Base-by-base conservation (phyloP, 257 asterid species). In the Solanum phureja region DNA sequence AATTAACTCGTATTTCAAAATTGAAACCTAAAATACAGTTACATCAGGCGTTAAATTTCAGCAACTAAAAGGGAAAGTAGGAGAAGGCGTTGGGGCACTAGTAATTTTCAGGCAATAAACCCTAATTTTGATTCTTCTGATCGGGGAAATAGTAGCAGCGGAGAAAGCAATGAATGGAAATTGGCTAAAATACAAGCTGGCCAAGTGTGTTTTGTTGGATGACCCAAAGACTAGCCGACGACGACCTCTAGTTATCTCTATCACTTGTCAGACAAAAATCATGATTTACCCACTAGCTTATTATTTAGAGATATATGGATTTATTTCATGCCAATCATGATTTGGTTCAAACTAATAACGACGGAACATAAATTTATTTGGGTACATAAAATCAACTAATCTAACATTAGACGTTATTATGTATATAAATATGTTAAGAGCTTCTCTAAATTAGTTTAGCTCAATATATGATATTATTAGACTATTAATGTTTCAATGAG, bases 1-100 rank as follows among this genome's bases (percentile, higher is more conserved):
- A n/a, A n/a, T n/a, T n/a, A 56, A 56, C 24, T 7, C 24, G 64
- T 52, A 88, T 74, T 74, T 90, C 11, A 82, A 86, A 81, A 82
- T 82, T 29, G 87, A 60, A 18, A 49, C 88, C 66, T 29, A 18
- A 52, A 86, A 81, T 89, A 68, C 85, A 88, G 86, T 83, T 29
- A 83, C 81, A 31, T n/a, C 52, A 6, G 44, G 64, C 86, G 86
- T 85, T 52, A 86, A 56, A 58, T 69, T 62, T 73, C 86, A 86
- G 38, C 84, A 56, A n/a, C 87, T 4, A 13, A 7, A 42, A 73
- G 9, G 40, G 83, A 29, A 81, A 31, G 24, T 83, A 34, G 24
- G 11, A 34, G 23, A 19, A 7, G 4, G 69, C 62, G 46, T 84
- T 46, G 88, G 87, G 13, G 62, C 38, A 49, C n/a, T 35, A 31